phyloP scores from a whole-genome alignment of 176 grass and related monocot genomes.

The Tillandsia leiboldiana region DNA sequence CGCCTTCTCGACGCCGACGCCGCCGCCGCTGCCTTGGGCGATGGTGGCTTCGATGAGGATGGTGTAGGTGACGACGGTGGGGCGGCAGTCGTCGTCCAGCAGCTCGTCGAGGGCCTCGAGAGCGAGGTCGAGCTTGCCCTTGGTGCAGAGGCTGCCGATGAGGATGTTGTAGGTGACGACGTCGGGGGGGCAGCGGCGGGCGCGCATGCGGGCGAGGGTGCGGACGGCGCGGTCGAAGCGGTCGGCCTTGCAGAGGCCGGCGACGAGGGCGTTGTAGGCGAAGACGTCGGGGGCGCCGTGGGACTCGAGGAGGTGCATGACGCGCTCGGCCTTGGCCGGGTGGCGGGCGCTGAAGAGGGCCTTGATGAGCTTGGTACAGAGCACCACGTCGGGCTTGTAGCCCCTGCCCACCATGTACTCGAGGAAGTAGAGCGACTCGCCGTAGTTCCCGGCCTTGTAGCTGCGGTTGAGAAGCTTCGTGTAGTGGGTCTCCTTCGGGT shows the following conservation, averaged over 20 bases:
- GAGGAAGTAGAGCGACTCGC: conserved; percentile 25
- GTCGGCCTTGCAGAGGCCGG: conserved; percentile 20
- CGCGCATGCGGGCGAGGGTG: conserved; percentile 25
- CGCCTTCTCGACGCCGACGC: conserved; percentile 38
- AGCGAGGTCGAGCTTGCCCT: conserved; percentile 32
- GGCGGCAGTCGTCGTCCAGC: conserved; percentile 29
- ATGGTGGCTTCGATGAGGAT: conserved; percentile 47
- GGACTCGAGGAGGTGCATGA: conserved; percentile 23
- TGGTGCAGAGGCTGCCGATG: conserved; percentile 44
- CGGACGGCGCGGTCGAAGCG: conserved; percentile 19
- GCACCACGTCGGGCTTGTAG: conserved; percentile 25
- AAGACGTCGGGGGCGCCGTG: conserved; percentile 23
- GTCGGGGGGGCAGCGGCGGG: conserved; percentile 18
- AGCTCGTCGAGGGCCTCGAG: conserved; percentile 37
- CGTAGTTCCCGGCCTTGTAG: conserved; percentile 20
- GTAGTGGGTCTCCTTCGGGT: conserved; percentile 19
- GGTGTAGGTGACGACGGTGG: conserved; percentile 54
- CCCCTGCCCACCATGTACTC: conserved; percentile 31
- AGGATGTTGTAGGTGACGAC: conserved; percentile 51
- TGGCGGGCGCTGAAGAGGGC: conserved; percentile 12
- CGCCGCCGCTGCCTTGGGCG: conserved; percentile 5
- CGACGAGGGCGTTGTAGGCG: conserved; percentile 33
- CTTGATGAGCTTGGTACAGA: conserved; percentile 38
- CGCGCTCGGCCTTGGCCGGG: conserved; percentile 10
- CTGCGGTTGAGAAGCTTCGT: conserved; percentile 25